Evolutionary conservation across 1,139 yeast genomes (phyloP), one percentile per base, ranked within the genome.

Genomic region (Suhomyces ambrosiae): DNA sequence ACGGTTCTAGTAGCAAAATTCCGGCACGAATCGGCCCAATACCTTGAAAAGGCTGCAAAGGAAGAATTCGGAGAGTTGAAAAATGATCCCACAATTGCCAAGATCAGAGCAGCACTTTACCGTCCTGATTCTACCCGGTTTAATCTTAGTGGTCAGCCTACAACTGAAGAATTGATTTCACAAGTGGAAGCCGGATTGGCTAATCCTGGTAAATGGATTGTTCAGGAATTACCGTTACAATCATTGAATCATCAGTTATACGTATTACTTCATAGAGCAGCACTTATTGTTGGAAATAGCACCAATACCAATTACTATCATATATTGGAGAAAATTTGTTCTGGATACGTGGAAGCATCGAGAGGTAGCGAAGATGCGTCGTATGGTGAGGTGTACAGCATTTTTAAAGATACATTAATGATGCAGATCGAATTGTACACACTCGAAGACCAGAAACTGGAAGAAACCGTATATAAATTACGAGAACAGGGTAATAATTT

Each of bases 401-500:
- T n/a, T n/a, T 37, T 37, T 27, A 19, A 14, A 18, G 9, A 26
- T 10, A 29, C 26, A 16, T 22, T 35, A 4, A 37, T 38, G 17
- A 29, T 33, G 5, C 33, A 30, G 16, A 25, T 46, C 21, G 33
- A 29, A 7, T 35, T 21, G 29, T 16, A 11, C 27, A 10, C 3
- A n/a, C 10, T 13, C 18, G 18, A 7, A n/a, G 30, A 21, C 21
- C n/a, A 14, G 14, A 13, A 21, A 17, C 9, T n/a, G 29, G 7
- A 5, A 18, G 21, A 18, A 11, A 13, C 28, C 11, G 49, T 64
- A 3, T 34, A 41, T 23, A 47, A 49, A 34, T 53, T 68, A 13
- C 53, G 76, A 37, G 76, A 71, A 46, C 64, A 58, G 41, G 76
- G 73, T 7, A 71, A 71, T 48, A 70, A 69, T 46, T 53, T 68